Evolutionary conservation across 345 rosid species (phyloP).

Genomic region (Populus tremula): DNA sequence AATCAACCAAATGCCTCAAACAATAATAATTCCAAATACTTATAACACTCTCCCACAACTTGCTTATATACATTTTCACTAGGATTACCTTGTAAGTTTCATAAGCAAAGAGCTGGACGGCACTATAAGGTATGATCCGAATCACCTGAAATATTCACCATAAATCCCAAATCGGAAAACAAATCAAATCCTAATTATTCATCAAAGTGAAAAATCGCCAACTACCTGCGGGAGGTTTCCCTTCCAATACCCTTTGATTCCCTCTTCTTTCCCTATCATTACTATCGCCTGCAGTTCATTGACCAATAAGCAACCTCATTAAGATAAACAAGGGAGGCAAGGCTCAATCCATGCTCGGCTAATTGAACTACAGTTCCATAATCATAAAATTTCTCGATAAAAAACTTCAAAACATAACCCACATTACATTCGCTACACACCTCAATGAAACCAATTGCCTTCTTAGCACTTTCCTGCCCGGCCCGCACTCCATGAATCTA

Average conservation of each 20-base stretch:
- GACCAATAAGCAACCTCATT: conserved; percentile 6
- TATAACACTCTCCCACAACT: neutral
- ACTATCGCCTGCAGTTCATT: conserved; percentile 57
- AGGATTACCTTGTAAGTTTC: conserved; percentile 78
- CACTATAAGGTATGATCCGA: conserved; percentile 85
- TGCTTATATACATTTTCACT: neutral
- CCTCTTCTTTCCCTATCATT: conserved; percentile 82
- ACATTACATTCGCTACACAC: conserved; percentile 27
- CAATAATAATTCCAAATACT: neutral
- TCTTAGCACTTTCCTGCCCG: conserved; percentile 68
- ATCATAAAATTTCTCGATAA: neutral
- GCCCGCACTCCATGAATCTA: conserved; percentile 78
- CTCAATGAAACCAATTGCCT: conserved; percentile 79
- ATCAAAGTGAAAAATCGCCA: neutral
- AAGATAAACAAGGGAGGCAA: neutral
- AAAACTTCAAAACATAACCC: neutral
- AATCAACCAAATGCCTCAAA: conserved; percentile 12
- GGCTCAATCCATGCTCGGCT: no score
- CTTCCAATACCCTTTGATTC: conserved; percentile 97
- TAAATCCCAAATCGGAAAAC: conserved; percentile 20
- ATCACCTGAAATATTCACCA: conserved; percentile 58
- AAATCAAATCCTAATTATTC: neutral
- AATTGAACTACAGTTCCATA: no score
- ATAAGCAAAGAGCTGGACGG: conserved; percentile 91
- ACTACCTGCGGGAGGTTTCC: conserved; percentile 96